Conservation (phyloP, 164 flowering plant species). For the Chloranthus sessilifolius region DNA sequence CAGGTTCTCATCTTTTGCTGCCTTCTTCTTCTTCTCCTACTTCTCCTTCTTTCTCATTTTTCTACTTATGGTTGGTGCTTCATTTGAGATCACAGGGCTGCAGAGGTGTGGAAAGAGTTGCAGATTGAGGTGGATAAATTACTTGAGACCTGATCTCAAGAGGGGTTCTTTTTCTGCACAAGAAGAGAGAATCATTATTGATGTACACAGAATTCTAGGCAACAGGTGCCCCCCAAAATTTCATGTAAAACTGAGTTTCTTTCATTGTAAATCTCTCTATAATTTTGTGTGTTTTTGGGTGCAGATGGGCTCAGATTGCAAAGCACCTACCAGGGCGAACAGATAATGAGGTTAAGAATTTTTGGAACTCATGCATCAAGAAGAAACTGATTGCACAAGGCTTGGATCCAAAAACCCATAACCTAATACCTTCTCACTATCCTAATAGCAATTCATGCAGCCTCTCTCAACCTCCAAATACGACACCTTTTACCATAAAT, state of each 20-base stretch:
- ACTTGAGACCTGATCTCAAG: conserved; percentile 40
- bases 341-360: conserved; percentile 69
- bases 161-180: conserved; percentile 38
- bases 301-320: conserved; percentile 68
- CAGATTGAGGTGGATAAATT: conserved; percentile 43
- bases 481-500: conserved; percentile 17
- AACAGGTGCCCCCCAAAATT: conserved; percentile 20
- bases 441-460: conserved; percentile 15
- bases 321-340: conserved; percentile 67
- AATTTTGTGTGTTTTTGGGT: neutral
- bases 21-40: neutral
- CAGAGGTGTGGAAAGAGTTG: conserved; percentile 50
- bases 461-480: conserved; percentile 9
- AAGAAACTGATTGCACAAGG: conserved; percentile 60
- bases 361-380: conserved; percentile 73
- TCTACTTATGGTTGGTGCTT: neutral
- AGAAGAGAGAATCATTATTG: conserved; percentile 37
- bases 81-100: conserved; percentile 24
- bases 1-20: conserved; percentile 16
- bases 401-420: conserved; percentile 59
- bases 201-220: conserved; percentile 39
- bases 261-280: neutral
- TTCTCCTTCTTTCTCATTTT: neutral
- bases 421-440: conserved; percentile 29
- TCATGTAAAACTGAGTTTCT: neutral